Conservation (phyloP, 768 basidiomycete genomes). For the Gelatoporia subvermispora region DNA sequence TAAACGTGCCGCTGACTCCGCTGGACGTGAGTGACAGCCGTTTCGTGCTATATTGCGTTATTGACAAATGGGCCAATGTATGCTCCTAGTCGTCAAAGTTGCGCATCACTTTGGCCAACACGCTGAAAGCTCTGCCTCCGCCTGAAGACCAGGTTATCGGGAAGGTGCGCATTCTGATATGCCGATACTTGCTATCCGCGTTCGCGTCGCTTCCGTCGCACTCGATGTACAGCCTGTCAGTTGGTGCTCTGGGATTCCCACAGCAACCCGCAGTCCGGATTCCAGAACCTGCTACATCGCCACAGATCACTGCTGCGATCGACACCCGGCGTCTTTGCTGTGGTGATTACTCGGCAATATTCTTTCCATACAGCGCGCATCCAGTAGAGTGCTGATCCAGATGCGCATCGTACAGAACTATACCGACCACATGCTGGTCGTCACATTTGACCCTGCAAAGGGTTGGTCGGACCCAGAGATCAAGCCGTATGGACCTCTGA, state of each 20-base stretch:
- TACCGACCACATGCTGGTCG: slow-evolving; percentile 76
- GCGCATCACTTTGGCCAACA: slow-evolving; percentile 38
- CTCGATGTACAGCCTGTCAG: no score
- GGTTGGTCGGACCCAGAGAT: slow-evolving; percentile 76
- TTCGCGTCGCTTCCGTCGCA: no score
- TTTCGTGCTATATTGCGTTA: no score
- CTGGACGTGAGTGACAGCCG: no score
- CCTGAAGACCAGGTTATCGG: slow-evolving; percentile 52
- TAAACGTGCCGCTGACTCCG: no score
- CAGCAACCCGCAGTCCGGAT: no score
- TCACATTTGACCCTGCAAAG: slow-evolving; percentile 50
- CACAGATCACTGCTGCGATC: background rate
- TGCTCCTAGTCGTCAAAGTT: slow-evolving; percentile 50
- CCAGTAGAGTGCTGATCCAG: background rate
- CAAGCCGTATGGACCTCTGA: slow-evolving; percentile 60
- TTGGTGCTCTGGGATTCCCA: no score
- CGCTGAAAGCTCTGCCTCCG: slow-evolving; percentile 46
- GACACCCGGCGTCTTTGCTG: background rate
- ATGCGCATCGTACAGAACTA: slow-evolving; percentile 34
- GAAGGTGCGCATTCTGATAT: slow-evolving; percentile 31
- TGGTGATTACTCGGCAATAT: no score
- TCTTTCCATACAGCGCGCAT: background rate
- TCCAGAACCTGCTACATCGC: slow-evolving; percentile 3
- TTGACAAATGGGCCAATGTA: background rate
- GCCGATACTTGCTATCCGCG: no score